Evolutionary conservation across 2,329 filamentous ascomycete species (phyloP).

Genomic region (Pseudogymnoascus sp.): DNA sequence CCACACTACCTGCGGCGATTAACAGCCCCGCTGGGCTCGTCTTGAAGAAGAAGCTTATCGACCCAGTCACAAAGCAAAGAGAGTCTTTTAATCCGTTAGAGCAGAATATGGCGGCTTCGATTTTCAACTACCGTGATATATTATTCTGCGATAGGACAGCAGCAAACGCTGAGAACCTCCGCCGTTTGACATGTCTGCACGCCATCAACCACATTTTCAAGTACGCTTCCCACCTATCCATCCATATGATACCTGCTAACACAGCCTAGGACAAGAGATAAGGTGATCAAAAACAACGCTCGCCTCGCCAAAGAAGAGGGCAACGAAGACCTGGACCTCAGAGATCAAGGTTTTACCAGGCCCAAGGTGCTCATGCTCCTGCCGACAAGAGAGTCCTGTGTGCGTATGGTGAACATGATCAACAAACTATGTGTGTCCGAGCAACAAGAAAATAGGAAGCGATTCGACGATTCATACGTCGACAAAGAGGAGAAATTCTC

Average conservation of each 20-base stretch:
- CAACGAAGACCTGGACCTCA: conserved; percentile 59
- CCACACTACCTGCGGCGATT: conserved; percentile 9
- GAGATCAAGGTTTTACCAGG: conserved; percentile 91
- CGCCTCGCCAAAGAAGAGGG: conserved; percentile 60
- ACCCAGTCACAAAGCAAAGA: conserved; percentile 44
- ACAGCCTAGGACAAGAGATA: conserved; percentile 62
- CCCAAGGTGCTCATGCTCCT: conserved; percentile 88
- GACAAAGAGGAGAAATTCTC: conserved; percentile 60
- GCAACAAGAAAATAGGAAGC: conserved; percentile 89
- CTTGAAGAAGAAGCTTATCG: conserved; percentile 62
- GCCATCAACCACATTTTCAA: conserved; percentile 89
- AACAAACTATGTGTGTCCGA: conserved; percentile 69
- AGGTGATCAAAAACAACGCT: conserved; percentile 85
- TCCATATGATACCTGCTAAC: conserved; percentile 14
- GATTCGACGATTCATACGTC: conserved; percentile 78
- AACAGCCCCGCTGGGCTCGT: conserved; percentile 40
- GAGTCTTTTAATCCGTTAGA: conserved; percentile 52
- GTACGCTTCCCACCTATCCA: conserved; percentile 29
- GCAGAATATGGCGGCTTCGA: conserved; percentile 55
- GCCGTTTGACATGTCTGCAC: conserved; percentile 70
- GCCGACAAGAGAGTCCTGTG: conserved; percentile 80
- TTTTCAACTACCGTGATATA: conserved; percentile 78
- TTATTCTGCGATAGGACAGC: conserved; percentile 65
- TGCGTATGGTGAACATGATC: conserved; percentile 68
- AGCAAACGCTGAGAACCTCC: conserved; percentile 58